A percentile compares a stretch with the other conserved stretches of the same genome.
phyloP scores from a whole-genome alignment of 805 yeast species.

The Candida broadrunensis region DNA sequence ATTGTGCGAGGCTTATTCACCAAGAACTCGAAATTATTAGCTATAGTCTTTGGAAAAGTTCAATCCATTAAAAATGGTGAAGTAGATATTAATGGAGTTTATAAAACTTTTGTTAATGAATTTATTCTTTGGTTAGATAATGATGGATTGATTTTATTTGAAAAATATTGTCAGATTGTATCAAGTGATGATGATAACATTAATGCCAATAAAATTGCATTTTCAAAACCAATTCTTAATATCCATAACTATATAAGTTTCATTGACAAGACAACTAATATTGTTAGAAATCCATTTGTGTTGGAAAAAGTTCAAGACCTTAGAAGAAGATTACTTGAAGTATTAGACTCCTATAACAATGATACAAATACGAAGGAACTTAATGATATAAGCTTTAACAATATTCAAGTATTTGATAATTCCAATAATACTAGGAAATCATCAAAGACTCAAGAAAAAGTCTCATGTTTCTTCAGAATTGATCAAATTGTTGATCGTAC shows the following conservation, averaged over 20 bases:
- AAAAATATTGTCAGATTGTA: constrained; percentile 21
- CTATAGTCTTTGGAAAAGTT: constrained; percentile 12
- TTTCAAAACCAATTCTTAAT: constrained; percentile 30
- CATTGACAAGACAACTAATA: constrained; percentile 15
- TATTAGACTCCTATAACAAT: constrained; percentile 14
- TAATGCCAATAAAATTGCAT: constrained; percentile 14
- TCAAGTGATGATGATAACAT: constrained; percentile 7
- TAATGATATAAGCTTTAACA: constrained; percentile 33
- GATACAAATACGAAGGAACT: constrained; percentile 16
- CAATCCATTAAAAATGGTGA: constrained; percentile 12
- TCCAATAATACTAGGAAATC: constrained; percentile 3
- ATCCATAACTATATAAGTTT: constrained; percentile 26
- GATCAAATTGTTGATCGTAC: constrained; percentile 14
- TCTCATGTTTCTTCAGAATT: constrained; percentile 36
- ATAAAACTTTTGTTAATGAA: constrained; percentile 36
- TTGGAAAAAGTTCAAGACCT: constrained; percentile 24
- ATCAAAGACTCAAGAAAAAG: constrained; percentile 11
- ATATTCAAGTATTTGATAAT: constrained; percentile 27
- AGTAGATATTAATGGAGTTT: constrained; percentile 20
- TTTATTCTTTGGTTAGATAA: constrained; percentile 38
- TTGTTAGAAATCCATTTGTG: constrained; percentile 38
- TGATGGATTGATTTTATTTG: constrained; percentile 30
- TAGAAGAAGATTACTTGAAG: constrained; percentile 9
- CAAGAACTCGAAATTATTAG: constrained; percentile 27
- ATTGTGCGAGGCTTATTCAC: constrained; percentile 40